phyloP scores from a whole-genome alignment of 352 stramenopile species.

The Globisporangium barbulae region DNA sequence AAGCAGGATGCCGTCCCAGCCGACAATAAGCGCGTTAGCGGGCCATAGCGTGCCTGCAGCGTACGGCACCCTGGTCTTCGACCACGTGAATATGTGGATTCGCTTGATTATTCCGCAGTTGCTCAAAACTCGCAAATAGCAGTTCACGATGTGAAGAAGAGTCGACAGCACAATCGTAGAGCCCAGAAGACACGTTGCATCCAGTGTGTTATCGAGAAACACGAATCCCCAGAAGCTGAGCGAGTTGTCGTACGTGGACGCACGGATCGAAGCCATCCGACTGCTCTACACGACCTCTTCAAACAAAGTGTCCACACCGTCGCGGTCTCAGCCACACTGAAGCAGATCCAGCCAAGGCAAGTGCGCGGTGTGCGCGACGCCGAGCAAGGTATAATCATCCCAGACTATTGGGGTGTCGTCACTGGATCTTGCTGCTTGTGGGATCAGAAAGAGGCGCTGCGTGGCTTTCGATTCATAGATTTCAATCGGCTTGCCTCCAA shows the following conservation, averaged over 20 bases:
- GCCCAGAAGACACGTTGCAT: not conserved
- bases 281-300: not conserved
- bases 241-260: constrained; percentile 11
- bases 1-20: constrained; percentile 2
- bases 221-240: constrained; percentile 2
- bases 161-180: not conserved
- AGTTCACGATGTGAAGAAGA: not conserved
- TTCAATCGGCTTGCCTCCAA: not conserved
- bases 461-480: constrained; percentile 6
- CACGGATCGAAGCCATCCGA: constrained; percentile 1
- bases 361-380: not conserved
- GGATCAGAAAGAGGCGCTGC: constrained; percentile 4
- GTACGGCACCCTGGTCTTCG: not conserved
- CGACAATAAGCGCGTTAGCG: constrained; percentile 9
- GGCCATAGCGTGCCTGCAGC: constrained; percentile 2
- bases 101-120: not conserved
- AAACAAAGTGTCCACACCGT: not conserved
- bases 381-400: not conserved
- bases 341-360: constrained; percentile 2
- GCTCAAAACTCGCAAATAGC: not conserved
- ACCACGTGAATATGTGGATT: not conserved
- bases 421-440: not conserved
- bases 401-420: not conserved
- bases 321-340: not conserved
- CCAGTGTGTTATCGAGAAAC: not conserved